phyloP scores from a whole-genome alignment of 169 alveolate species.

The Plasmodium cynomolgi region DNA sequence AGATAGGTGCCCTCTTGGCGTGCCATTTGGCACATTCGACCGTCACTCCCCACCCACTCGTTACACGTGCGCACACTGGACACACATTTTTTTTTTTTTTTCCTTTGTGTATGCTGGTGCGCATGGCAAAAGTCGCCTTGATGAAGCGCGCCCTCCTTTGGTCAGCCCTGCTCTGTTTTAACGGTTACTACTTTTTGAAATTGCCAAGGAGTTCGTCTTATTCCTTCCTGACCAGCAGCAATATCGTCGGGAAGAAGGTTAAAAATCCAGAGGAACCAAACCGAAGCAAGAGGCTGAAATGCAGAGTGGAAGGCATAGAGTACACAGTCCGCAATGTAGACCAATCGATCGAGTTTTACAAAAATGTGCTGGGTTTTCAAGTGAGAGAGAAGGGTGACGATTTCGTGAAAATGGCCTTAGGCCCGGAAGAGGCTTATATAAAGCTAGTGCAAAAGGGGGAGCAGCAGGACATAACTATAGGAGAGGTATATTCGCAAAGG shows the following conservation, averaged over 20 bases:
- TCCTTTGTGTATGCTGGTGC: neutral
- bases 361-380: conserved; percentile 41
- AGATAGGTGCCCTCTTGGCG: no score
- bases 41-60: neutral
- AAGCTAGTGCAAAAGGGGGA: conserved; percentile 55
- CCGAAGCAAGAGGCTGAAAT: conserved; percentile 9
- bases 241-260: neutral
- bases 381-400: conserved; percentile 11
- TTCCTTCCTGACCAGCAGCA: conserved; percentile 25
- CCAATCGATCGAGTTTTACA: conserved; percentile 40
- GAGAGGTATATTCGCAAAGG: conserved; percentile 22
- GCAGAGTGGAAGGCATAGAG: conserved; percentile 72
- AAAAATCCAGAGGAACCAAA: neutral
- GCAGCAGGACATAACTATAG: conserved; percentile 11
- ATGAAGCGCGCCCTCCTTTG: conserved; percentile 8
- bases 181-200: conserved; percentile 24
- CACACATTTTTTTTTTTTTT: neutral
- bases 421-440: conserved; percentile 39
- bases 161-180: conserved; percentile 28
- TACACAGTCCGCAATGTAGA: conserved; percentile 51
- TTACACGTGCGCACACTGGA: neutral
- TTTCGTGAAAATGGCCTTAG: conserved; percentile 34
- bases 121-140: neutral
- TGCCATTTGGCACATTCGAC: neutral
- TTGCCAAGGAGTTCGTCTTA: neutral